Evolutionary conservation across 805 yeast species (phyloP).

Genomic region (Candida loeiensis): DNA sequence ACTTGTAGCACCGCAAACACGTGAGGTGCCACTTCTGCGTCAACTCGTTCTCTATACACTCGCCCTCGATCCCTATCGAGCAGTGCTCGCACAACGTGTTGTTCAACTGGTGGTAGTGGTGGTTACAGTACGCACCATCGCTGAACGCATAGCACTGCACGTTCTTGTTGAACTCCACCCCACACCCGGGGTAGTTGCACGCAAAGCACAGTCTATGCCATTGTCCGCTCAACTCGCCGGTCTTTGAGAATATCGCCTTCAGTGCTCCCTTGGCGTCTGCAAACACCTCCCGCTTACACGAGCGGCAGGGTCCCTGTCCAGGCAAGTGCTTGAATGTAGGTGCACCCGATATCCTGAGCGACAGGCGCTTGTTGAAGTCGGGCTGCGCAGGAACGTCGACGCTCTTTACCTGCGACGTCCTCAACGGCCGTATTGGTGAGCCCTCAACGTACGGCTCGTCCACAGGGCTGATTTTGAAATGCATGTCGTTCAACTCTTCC

Average conservation of each 20-base stretch:
- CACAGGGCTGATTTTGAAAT: conserved; percentile 16
- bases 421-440: background rate
- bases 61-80: conserved; percentile 78
- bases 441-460: conserved; percentile 1
- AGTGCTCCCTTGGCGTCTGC: conserved; percentile 34
- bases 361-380: conserved; percentile 1
- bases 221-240: conserved; percentile 81
- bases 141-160: conserved; percentile 70
- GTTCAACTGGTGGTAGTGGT: conserved; percentile 72
- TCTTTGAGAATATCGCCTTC: conserved; percentile 79
- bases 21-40: conserved; percentile 68
- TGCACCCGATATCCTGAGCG: conserved; percentile 4
- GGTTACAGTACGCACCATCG: conserved; percentile 79
- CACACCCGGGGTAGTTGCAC: conserved; percentile 58
- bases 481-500: conserved; percentile 29
- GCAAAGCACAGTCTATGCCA: conserved; percentile 90
- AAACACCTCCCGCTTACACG: conserved; percentile 54
- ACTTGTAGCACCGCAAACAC: conserved; percentile 68
- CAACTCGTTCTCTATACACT: conserved; percentile 76
- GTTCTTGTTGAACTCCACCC: conserved; percentile 51
- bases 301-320: conserved; percentile 80
- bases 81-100: conserved; percentile 73
- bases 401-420: background rate
- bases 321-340: conserved; percentile 21
- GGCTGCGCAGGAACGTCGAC: background rate